A percentile compares a stretch with the other conserved stretches of the same genome.
Conservation (phyloP, 306 rosid species). For the Coriaria nepalensis region DNA sequence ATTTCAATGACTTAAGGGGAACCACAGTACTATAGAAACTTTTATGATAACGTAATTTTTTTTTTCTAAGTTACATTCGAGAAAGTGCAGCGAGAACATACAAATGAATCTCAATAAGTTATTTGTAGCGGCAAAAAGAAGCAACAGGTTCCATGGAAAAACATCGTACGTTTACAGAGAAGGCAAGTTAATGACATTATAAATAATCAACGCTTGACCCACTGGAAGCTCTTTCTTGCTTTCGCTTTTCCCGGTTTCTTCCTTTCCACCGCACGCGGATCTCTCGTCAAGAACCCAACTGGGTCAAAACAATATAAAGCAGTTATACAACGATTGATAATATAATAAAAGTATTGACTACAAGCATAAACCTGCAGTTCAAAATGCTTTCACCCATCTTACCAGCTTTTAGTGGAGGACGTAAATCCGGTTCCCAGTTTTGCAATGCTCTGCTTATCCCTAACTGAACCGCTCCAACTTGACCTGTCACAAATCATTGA, state of each 20-base stretch:
- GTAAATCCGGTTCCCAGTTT: slow-evolving; percentile 89
- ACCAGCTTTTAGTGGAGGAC: slow-evolving; percentile 70
- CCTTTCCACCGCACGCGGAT: slow-evolving; percentile 85
- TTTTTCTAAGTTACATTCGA: no score
- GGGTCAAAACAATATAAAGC: slow-evolving; percentile 18
- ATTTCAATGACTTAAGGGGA: no score
- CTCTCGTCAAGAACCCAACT: slow-evolving; percentile 95
- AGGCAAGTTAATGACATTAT: no score
- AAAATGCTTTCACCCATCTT: slow-evolving; percentile 6
- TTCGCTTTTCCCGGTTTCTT: slow-evolving; percentile 94
- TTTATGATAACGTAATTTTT: no score
- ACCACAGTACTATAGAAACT: no score
- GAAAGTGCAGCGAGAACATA: no score
- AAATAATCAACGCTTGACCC: slow-evolving; percentile 75
- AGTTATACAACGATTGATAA: background rate
- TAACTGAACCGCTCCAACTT: slow-evolving; percentile 88
- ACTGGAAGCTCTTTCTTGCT: slow-evolving; percentile 97
- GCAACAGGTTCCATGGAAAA: no score
- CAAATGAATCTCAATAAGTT: no score
- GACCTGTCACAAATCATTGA: slow-evolving; percentile 38
- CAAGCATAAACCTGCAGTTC: background rate
- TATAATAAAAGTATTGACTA: background rate
- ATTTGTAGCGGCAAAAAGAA: no score
- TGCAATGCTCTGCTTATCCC: slow-evolving; percentile 95
- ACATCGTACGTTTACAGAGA: no score